phyloP scores from a whole-genome alignment of 2,329 filamentous ascomycete species.

The Paecilomyces variotii region DNA sequence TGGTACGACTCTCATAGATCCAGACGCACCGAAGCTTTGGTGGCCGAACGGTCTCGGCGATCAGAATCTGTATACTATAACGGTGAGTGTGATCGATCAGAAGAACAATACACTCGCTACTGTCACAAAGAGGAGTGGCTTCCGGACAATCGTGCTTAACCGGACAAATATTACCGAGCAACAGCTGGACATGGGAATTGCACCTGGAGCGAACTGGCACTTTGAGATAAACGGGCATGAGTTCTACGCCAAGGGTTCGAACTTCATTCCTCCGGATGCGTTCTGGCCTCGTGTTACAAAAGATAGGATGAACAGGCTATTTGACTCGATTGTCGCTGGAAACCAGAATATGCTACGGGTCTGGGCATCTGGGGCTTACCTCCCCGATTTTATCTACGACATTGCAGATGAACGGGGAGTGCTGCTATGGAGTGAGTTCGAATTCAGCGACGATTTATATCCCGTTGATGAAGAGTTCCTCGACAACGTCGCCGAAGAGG shows the following conservation, averaged over 20 bases:
- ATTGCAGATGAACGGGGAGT: constrained; percentile 48
- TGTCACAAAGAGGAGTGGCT: constrained; percentile 49
- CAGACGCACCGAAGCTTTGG: constrained; percentile 47
- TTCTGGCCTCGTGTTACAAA: constrained; percentile 56
- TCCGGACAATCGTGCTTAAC: constrained; percentile 56
- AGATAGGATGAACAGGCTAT: constrained; percentile 44
- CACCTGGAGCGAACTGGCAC: constrained; percentile 54
- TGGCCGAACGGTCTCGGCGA: constrained; percentile 52
- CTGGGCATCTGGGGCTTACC: constrained; percentile 1
- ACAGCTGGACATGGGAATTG: constrained; percentile 47
- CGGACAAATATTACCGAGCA: constrained; percentile 45
- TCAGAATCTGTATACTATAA: constrained; percentile 52
- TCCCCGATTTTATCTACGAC: constrained; percentile 1
- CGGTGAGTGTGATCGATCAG: constrained; percentile 38
- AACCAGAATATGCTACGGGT: constrained; percentile 54
- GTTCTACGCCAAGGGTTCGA: constrained; percentile 58
- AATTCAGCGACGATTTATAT: constrained; percentile 55
- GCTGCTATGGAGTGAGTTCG: constrained; percentile 56
- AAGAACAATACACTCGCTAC: constrained; percentile 32
- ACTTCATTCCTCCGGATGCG: constrained; percentile 55
- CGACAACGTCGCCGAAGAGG: constrained; percentile 49
- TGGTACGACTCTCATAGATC: constrained; percentile 39
- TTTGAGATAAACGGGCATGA: constrained; percentile 59
- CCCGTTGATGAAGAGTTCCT: constrained; percentile 48
- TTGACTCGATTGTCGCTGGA: constrained; percentile 47